Evolutionary conservation across 1,284 basidiomycete genomes (phyloP).

Genomic region (Ceratobasidium sp.): DNA sequence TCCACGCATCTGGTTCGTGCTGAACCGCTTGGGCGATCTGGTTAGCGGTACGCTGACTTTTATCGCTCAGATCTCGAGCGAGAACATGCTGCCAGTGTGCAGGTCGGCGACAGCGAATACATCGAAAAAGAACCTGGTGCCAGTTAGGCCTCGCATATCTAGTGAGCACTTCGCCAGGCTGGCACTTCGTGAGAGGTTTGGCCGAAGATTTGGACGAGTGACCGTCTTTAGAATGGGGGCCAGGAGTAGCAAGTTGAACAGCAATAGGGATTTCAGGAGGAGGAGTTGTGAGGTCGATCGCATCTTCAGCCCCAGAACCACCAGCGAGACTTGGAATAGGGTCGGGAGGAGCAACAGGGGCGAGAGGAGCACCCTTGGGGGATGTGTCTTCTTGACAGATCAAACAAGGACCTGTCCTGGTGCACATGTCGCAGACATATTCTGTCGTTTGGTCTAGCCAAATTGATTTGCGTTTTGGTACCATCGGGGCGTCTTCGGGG

Average conservation of each 20-base stretch:
- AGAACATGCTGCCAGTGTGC: constrained; percentile 81
- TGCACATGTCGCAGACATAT: constrained; percentile 80
- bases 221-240: neutral
- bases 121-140: constrained; percentile 71
- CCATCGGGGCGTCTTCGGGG: constrained; percentile 45
- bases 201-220: constrained; percentile 17
- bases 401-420: constrained; percentile 78
- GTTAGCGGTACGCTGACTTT: constrained; percentile 48
- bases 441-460: constrained; percentile 69
- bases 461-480: constrained; percentile 53
- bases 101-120: constrained; percentile 77
- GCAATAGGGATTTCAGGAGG: constrained; percentile 22
- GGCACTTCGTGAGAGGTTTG: constrained; percentile 27
- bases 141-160: constrained; percentile 20
- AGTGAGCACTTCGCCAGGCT: constrained; percentile 37
- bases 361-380: constrained; percentile 51
- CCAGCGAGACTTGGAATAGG: constrained; percentile 12
- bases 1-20: constrained; percentile 59
- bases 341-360: constrained; percentile 34
- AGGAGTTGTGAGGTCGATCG: constrained; percentile 35
- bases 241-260: neutral
- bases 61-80: constrained; percentile 54
- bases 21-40: constrained; percentile 73
- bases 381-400: constrained; percentile 68
- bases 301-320: constrained; percentile 27